These are phyloP conservation scores for Alisma plantagoaquatica DNA, from an alignment of 106 monocot genomes.

Conservation along the genomic window DNA sequence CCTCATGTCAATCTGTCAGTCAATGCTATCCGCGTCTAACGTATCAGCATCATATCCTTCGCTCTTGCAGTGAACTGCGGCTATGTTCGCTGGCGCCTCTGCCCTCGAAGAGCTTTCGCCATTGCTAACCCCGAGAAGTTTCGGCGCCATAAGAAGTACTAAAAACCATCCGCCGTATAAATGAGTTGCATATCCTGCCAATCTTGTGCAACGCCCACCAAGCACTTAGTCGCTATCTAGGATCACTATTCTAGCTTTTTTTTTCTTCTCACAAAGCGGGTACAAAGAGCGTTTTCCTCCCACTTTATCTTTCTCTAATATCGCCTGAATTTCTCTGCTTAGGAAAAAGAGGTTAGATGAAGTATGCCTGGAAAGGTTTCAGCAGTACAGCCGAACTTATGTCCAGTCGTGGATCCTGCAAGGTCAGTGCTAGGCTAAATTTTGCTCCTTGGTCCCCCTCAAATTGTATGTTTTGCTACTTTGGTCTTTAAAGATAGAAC, in stretches of 20 bases:
- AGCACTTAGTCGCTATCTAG: too few relatives aligned
- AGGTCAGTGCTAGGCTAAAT: too few relatives aligned
- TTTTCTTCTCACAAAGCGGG: too few relatives aligned
- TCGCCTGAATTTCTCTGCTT: not conserved
- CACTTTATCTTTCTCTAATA: too few relatives aligned
- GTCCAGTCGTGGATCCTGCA: constrained; percentile 96
- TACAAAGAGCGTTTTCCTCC: too few relatives aligned
- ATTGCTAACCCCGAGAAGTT: constrained; percentile 29
- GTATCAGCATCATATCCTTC: not conserved
- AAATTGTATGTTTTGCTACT: too few relatives aligned
- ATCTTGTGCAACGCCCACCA: too few relatives aligned
- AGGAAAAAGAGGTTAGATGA: constrained; percentile 89
- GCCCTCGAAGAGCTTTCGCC: constrained; percentile 29
- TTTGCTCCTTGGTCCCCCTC: too few relatives aligned
- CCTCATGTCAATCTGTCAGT: not conserved
- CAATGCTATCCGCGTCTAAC: not conserved
- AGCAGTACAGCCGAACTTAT: constrained; percentile 84
- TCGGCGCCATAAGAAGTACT: constrained; percentile 48
- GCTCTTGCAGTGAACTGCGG: constrained; percentile 15
- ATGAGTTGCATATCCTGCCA: not conserved
- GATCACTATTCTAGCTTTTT: too few relatives aligned
- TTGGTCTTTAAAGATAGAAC: too few relatives aligned
- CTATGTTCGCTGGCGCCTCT: not conserved
- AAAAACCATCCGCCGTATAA: not conserved
- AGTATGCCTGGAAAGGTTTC: constrained; percentile 75